Base-by-base conservation (phyloP, 2,329 filamentous ascomycete genomes). In the Fusarium mexicanum region DNA sequence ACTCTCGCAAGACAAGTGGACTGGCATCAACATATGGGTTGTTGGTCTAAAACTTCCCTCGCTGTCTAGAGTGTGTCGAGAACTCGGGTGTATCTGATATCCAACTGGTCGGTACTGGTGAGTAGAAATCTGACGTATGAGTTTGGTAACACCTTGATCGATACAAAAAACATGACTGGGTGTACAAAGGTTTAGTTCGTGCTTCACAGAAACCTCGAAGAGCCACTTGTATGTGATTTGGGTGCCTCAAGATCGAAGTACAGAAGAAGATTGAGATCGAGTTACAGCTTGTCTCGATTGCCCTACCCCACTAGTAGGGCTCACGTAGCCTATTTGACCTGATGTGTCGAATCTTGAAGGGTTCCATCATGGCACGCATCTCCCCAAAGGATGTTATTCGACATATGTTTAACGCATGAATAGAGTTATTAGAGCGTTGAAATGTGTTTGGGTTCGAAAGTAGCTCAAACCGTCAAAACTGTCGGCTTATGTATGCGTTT, bases 251-350 rank as follows among this genome's bases (percentile, higher is more conserved):
- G 44, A 64, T 47, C 64, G 17, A 35, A 38, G 24, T 20, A 10
- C 29, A 29, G 35, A 47, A 47, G 24, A 38, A 53, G 38, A 46
- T 50, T 35, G 35, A 57, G 50, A 58, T 69, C 22, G 22, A 54
- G 43, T 26, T 24, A 43, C 47, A 40, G 43, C 29, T 69, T 69
- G 59, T 20, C 41, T 40, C 24, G 35, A 31, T 43, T 69, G 31
- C 50, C 67, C 44, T 59, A 29, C 54, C 53, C 46, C 47, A 48
- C 51, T 29, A 40, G 53, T 70, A 70, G 67, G 67, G 67, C 18
- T 54, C 43, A 48, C 41, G 47, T n/a, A 41, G 35, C 6, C 43
- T 26, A 8, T 35, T 40, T 33, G 20, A 10, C 35, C 24, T 29
- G 22, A 31, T 37, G 14, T 46, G 22, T 26, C 26, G 16, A 54